These are phyloP conservation scores for Annulohypoxylon maeteangense DNA, from an alignment of 495 filamentous ascomycete species.

Conservation along the genomic window DNA sequence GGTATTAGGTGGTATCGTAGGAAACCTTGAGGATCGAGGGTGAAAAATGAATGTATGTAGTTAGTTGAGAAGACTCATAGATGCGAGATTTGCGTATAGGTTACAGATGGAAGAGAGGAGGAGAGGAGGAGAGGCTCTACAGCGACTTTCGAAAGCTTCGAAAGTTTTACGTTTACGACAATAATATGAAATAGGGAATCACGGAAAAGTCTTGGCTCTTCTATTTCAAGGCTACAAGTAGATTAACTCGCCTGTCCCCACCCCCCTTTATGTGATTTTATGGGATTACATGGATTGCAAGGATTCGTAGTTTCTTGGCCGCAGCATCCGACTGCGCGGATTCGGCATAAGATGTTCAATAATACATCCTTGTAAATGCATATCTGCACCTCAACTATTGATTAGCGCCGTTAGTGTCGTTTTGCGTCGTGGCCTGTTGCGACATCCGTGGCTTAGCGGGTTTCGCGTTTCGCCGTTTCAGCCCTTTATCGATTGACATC, in stretches of 20 bases:
- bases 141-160: conserved; percentile 14
- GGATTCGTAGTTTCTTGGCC: conserved; percentile 26
- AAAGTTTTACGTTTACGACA: conserved; percentile 13
- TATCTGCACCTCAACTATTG: conserved; percentile 23
- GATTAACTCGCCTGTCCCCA: conserved; percentile 2
- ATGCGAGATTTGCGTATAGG: conserved; percentile 15
- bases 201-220: conserved; percentile 35
- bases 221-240: conserved; percentile 8
- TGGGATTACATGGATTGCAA: not conserved
- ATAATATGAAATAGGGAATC: conserved; percentile 20
- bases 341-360: conserved; percentile 11
- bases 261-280: conserved; percentile 23
- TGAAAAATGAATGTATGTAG: conserved; percentile 16
- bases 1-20: not conserved
- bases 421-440: conserved; percentile 19
- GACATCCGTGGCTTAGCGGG: conserved; percentile 28
- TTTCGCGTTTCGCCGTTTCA: conserved; percentile 29
- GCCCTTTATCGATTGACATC: conserved; percentile 10
- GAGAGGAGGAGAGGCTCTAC: conserved; percentile 18
- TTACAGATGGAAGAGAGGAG: conserved; percentile 6
- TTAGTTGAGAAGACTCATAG: conserved; percentile 9
- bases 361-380: conserved; percentile 27
- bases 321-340: conserved; percentile 23
- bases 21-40: conserved; percentile 1
- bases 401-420: conserved; percentile 29